phyloP scores from a whole-genome alignment of 1,284 basidiomycete genomes.

The Leccinum subrobustum region DNA sequence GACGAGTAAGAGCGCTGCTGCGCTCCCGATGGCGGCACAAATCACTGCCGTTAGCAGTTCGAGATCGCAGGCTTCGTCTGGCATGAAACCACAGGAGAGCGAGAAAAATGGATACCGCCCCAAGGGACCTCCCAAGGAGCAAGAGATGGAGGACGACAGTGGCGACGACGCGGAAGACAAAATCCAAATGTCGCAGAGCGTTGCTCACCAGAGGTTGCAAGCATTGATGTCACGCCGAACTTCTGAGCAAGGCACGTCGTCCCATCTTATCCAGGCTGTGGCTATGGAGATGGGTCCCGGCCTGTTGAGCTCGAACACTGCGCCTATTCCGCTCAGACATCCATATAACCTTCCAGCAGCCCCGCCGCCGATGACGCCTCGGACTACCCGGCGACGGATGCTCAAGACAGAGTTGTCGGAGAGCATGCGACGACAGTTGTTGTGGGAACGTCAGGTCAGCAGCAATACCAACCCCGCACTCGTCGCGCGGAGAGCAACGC shows the following conservation, averaged over 20 bases:
- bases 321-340: conserved; percentile 62
- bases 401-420: conserved; percentile 84
- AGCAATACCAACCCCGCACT: conserved; percentile 46
- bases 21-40: conserved; percentile 60
- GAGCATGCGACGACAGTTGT: conserved; percentile 75
- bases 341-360: conserved; percentile 74
- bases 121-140: conserved; percentile 62
- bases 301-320: conserved; percentile 25
- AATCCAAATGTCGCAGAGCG: conserved; percentile 56
- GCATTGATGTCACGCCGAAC: conserved; percentile 46
- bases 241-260: conserved; percentile 24
- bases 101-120: conserved; percentile 48
- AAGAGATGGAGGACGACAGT: conserved; percentile 70
- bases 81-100: conserved; percentile 16
- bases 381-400: conserved; percentile 84
- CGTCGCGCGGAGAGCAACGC: conserved; percentile 36
- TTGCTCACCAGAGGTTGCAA: conserved; percentile 61
- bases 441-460: conserved; percentile 82
- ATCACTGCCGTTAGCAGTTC: conserved; percentile 45
- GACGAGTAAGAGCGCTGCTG: conserved; percentile 64
- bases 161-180: conserved; percentile 51
- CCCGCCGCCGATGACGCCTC: conserved; percentile 74
- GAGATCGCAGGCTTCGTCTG: conserved; percentile 20
- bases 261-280: conserved; percentile 19
- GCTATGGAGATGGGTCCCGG: conserved; percentile 14